Evolutionary conservation across 306 rosid genomes (phyloP).

Genomic region (Pachyrhizus erosus): DNA sequence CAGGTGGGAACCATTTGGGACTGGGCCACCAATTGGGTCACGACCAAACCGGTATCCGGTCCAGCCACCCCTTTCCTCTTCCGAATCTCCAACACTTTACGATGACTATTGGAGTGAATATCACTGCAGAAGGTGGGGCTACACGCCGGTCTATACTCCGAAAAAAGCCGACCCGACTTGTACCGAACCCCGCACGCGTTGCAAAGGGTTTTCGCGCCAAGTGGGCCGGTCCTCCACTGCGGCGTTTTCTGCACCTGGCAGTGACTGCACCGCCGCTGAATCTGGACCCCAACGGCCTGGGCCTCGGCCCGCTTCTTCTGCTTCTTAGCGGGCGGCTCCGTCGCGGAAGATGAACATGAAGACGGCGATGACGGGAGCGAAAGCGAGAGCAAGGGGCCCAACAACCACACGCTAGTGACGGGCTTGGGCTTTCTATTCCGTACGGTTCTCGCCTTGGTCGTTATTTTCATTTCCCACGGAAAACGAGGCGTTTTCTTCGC

Average conservation of each 20-base stretch:
- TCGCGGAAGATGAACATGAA: constrained; percentile 54
- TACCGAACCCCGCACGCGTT: constrained; percentile 96
- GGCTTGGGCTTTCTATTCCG: constrained; percentile 50
- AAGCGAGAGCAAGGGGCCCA: constrained; percentile 36
- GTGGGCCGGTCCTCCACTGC: constrained; percentile 96
- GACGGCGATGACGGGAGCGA: constrained; percentile 56
- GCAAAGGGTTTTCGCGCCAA: constrained; percentile 85
- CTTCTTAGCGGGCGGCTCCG: constrained; percentile 69
- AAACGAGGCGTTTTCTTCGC: constrained; percentile 47
- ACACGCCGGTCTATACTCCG: constrained; percentile 96
- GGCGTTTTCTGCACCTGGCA: constrained; percentile 93
- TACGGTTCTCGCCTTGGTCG: constrained; percentile 62
- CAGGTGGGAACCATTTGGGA: constrained; percentile 55
- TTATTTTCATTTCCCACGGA: constrained; percentile 45
- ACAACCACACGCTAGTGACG: constrained; percentile 37
- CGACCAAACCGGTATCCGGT: constrained; percentile 50
- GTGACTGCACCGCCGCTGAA: constrained; percentile 86
- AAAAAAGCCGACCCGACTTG: constrained; percentile 90
- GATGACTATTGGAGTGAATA: constrained; percentile 87
- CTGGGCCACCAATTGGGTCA: constrained; percentile 41
- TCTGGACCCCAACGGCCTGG: constrained; percentile 46
- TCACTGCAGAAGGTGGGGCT: constrained; percentile 81
- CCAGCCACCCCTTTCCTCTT: constrained; percentile 58
- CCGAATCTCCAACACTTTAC: constrained; percentile 91
- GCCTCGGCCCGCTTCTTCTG: constrained; percentile 63